Conservation (phyloP, 805 yeast genomes). For the Metschnikowia sp. region DNA sequence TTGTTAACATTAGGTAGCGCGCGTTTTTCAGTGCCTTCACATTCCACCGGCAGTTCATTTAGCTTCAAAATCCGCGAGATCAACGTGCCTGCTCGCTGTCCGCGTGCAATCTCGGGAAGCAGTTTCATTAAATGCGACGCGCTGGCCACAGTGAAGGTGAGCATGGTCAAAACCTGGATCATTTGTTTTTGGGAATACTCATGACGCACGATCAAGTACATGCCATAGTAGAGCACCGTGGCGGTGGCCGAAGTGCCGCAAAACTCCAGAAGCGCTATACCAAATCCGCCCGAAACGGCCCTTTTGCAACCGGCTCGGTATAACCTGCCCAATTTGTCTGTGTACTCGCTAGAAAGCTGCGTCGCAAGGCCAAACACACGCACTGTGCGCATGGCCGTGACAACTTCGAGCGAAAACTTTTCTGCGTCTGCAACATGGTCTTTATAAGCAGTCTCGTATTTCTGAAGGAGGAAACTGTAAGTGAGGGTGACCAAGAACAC, state of each 20-base stretch:
- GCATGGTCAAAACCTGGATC: conserved; percentile 66
- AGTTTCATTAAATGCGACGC: conserved; percentile 57
- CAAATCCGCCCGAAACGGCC: conserved; percentile 62
- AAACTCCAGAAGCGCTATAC: conserved; percentile 55
- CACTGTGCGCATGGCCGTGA: conserved; percentile 62
- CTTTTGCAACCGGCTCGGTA: conserved; percentile 45
- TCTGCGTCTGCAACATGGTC: conserved; percentile 53
- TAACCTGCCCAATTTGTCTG: conserved; percentile 27
- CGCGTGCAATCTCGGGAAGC: conserved; percentile 78
- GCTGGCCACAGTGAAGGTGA: conserved; percentile 69
- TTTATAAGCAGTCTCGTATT: conserved; percentile 60
- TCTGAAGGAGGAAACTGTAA: conserved; percentile 51
- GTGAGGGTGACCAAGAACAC: conserved; percentile 48
- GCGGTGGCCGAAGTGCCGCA: conserved; percentile 63
- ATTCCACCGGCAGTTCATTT: conserved; percentile 34
- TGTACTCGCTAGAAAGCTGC: conserved; percentile 44
- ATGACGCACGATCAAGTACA: conserved; percentile 57
- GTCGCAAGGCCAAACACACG: conserved; percentile 50
- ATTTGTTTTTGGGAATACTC: conserved; percentile 56
- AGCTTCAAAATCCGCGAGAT: conserved; percentile 41
- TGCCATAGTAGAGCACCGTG: conserved; percentile 74
- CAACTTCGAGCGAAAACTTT: conserved; percentile 47
- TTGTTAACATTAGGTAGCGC: conserved; percentile 11
- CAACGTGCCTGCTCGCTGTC: conserved; percentile 65
- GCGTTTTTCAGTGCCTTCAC: background rate